These are phyloP conservation scores for Mycosphaerella sp. DNA, from an alignment of 2,329 filamentous ascomycete species.

Conservation along the genomic window DNA sequence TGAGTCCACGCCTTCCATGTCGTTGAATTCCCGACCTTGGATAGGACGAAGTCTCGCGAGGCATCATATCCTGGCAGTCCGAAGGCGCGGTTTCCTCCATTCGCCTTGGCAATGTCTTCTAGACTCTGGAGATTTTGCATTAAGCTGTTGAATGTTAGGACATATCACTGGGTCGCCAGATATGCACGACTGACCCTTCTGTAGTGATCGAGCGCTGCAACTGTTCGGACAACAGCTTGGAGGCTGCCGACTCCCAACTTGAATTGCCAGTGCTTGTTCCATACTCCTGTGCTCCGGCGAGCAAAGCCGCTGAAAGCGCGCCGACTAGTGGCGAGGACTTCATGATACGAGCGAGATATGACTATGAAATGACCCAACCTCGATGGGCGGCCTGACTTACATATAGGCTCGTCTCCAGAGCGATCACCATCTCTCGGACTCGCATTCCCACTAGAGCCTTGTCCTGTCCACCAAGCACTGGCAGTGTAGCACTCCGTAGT, in stretches of 20 bases:
- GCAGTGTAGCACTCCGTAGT: background rate
- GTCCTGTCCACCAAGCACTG: too few relatives aligned
- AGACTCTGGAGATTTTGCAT: slow-evolving; percentile 50
- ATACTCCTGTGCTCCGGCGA: slow-evolving; percentile 2
- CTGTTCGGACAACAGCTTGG: slow-evolving; percentile 9
- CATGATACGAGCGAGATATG: background rate
- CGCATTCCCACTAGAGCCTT: background rate
- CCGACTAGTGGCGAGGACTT: background rate
- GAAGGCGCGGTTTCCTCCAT: slow-evolving; percentile 56
- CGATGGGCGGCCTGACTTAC: background rate
- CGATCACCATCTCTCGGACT: background rate
- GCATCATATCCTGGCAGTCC: slow-evolving; percentile 54
- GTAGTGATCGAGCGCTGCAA: slow-evolving; percentile 15
- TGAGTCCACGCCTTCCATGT: slow-evolving; percentile 19
- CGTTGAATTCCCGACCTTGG: slow-evolving; percentile 41
- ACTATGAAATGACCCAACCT: background rate
- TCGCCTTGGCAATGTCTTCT: slow-evolving; percentile 48
- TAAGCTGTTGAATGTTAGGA: slow-evolving; percentile 36
- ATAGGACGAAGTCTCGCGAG: slow-evolving; percentile 52
- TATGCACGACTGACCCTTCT: slow-evolving; percentile 1
- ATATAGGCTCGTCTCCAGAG: background rate
- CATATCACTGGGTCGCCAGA: background rate
- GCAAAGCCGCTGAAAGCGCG: background rate
- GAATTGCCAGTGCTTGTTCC: slow-evolving; percentile 1
- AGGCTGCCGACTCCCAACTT: slow-evolving; percentile 2